Evolutionary conservation across 2,329 filamentous ascomycete species (phyloP), one percentile per base, ranked within the genome.

Genomic region (Cercospora zeae-maydis): DNA sequence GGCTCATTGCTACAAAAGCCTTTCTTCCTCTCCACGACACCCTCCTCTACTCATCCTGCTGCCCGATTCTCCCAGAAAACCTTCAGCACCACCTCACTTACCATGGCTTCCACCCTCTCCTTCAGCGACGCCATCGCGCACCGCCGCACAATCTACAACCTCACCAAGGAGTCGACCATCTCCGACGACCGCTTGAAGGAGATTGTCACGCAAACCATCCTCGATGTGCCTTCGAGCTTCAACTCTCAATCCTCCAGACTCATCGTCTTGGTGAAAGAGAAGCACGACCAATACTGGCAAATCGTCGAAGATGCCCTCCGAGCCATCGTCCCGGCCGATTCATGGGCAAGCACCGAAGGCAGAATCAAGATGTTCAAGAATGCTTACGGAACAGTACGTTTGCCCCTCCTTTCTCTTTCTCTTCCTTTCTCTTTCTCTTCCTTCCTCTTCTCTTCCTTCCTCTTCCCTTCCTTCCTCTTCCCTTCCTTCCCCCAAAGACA

Each of bases 261-360:
- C 63, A 84, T 96, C 53, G 84, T 96, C 57, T 85, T 97, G 59
- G 83, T 95, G 73, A 88, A 89, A 72, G 85, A 84, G 66, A 90
- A 96, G 77, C 93, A 97, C 81, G 87, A 92, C 72, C 89, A 90
- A 80, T 86, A 96, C 70, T 97, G 93, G 93, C 88, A 91, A 75
- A 82, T 92, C 63, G 83, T 86, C 60, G 78, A 81, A 64, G 85
- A 88, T 30, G 78, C 83, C 58, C 82, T 93, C 63, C 86, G 88
- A 80, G 80, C 81, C 21, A 84, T 92, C 63, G 87, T 95, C 24
- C 86, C 89, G 31, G 82, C 79, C 69, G 88, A 88, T 14, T 74
- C 80, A 66, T 92, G 84, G 81, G 78, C 85, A 74, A 59, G 75
- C 67, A 90, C 81, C 9, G 58, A 59, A 31, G 71, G 77, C 62